Percentiles rank a stretch among this genome's conserved stretches.
These are phyloP conservation scores for Steccherinum ochraceum DNA, from an alignment of 768 basidiomycete species.

Conservation along the genomic window DNA sequence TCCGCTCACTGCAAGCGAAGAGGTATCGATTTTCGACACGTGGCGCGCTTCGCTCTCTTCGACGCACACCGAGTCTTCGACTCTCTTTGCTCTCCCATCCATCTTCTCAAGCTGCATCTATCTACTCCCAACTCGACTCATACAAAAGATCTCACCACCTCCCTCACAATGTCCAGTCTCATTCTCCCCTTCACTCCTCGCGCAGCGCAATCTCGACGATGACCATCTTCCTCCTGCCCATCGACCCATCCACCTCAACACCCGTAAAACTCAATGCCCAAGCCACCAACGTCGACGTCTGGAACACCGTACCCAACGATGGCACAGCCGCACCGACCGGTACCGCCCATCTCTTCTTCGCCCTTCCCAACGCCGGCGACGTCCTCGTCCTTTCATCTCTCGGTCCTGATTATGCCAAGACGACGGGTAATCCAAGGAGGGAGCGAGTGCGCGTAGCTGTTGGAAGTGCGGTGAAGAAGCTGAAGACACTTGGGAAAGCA, in stretches of 20 bases:
- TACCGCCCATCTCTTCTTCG: conserved; percentile 33
- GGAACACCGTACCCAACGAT: background rate
- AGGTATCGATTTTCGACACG: too few relatives aligned
- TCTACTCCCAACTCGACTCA: too few relatives aligned
- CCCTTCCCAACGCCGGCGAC: conserved; percentile 38
- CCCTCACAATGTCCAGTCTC: too few relatives aligned
- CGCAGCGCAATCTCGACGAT: too few relatives aligned
- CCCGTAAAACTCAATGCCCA: too few relatives aligned
- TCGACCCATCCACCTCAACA: background rate
- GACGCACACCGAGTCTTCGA: too few relatives aligned
- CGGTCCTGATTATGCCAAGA: conserved; percentile 22
- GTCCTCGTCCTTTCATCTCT: conserved; percentile 53
- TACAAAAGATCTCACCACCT: too few relatives aligned
- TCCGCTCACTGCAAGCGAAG: too few relatives aligned
- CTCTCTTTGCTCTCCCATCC: too few relatives aligned
- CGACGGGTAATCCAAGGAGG: conserved; percentile 34
- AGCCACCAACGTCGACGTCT: conserved; percentile 5
- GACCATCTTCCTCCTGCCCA: background rate
- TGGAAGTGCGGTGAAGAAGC: conserved; percentile 65
- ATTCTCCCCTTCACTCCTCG: too few relatives aligned
- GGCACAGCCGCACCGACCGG: background rate
- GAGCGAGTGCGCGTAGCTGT: conserved; percentile 68
- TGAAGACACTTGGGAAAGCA: conserved; percentile 54
- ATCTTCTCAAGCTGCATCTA: too few relatives aligned
- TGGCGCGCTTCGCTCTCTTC: too few relatives aligned